A percentile compares a stretch with the other conserved stretches of the same genome.
These are phyloP conservation scores for Pseudozyma tsukubaensis DNA, from an alignment of 1,284 basidiomycete species.

Conservation along the genomic window DNA sequence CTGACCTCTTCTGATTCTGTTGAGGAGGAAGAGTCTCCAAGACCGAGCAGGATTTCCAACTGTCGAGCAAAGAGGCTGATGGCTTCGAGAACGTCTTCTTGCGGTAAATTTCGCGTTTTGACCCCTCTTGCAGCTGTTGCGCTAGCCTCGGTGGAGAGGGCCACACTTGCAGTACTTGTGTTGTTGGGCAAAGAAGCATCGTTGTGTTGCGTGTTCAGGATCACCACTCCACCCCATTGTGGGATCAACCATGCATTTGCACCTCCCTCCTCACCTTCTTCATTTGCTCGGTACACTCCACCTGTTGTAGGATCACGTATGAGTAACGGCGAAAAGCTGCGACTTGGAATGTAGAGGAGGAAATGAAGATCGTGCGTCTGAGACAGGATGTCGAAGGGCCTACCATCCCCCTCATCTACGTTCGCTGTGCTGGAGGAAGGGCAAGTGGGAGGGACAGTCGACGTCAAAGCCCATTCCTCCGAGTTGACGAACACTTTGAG, in stretches of 20 bases:
- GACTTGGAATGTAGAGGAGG: constrained; percentile 86
- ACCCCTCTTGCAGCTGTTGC: not conserved
- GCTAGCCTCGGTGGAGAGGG: too few species aligned
- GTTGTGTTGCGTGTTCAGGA: constrained; percentile 73
- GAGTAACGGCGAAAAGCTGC: constrained; percentile 76
- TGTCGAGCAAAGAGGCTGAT: constrained; percentile 82
- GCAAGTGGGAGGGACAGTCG: constrained; percentile 34
- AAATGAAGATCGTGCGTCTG: constrained; percentile 83
- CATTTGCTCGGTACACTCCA: not conserved
- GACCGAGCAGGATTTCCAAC: constrained; percentile 81
- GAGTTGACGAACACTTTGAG: constrained; percentile 84
- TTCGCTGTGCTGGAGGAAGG: not conserved
- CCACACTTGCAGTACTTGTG: too few species aligned
- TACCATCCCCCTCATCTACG: not conserved
- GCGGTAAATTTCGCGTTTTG: constrained; percentile 15
- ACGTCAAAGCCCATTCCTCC: constrained; percentile 85
- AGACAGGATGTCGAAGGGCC: constrained; percentile 33
- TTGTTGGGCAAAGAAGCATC: too few species aligned
- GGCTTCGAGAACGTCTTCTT: constrained; percentile 72
- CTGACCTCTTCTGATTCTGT: too few species aligned
- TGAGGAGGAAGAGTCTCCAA: constrained; percentile 63
- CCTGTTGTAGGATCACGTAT: constrained; percentile 73
- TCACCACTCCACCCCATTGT: constrained; percentile 91
- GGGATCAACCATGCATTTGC: constrained; percentile 83
- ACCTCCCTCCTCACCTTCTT: constrained; percentile 1